Conservation (phyloP, 768 basidiomycete species). For the Hericium erinaceus region DNA sequence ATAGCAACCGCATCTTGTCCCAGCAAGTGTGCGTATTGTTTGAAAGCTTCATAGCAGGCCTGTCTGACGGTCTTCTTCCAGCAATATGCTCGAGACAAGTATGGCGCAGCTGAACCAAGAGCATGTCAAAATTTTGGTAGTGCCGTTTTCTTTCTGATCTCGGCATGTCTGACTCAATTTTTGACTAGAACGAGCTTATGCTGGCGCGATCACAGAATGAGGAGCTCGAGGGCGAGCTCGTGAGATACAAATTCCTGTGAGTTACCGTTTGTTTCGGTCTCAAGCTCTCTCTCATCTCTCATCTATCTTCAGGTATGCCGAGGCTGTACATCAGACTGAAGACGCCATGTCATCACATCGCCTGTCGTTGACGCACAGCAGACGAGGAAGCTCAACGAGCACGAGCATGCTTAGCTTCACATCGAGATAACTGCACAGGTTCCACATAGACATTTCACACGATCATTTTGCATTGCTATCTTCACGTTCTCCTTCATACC, state of each 20-base stretch:
- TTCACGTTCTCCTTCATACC: not conserved
- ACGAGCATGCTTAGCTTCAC: slow-evolving; percentile 12
- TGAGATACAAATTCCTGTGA: slow-evolving; percentile 87
- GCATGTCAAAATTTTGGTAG: slow-evolving; percentile 67
- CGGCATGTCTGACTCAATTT: slow-evolving; percentile 19
- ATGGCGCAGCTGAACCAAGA: slow-evolving; percentile 76
- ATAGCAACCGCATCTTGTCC: slow-evolving; percentile 65
- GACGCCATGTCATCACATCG: slow-evolving; percentile 39
- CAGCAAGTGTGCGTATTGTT: slow-evolving; percentile 61
- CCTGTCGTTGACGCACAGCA: slow-evolving; percentile 24
- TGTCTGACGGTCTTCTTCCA: slow-evolving; percentile 21
- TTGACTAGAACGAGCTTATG: slow-evolving; percentile 75
- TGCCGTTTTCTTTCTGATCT: not conserved
- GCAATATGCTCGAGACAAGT: slow-evolving; percentile 71
- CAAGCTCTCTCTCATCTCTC: too few relatives aligned
- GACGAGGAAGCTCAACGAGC: slow-evolving; percentile 17
- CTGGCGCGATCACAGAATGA: slow-evolving; percentile 83
- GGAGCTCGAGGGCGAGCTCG: slow-evolving; percentile 88
- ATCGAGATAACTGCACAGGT: slow-evolving; percentile 5
- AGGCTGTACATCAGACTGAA: slow-evolving; percentile 42
- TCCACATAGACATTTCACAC: not conserved
- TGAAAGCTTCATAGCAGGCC: not conserved
- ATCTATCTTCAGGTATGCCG: slow-evolving; percentile 35
- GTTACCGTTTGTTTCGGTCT: slow-evolving; percentile 18
- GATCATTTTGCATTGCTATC: not conserved